Evolutionary conservation across 306 rosid genomes (phyloP).

Genomic region (Vicia sativa): DNA sequence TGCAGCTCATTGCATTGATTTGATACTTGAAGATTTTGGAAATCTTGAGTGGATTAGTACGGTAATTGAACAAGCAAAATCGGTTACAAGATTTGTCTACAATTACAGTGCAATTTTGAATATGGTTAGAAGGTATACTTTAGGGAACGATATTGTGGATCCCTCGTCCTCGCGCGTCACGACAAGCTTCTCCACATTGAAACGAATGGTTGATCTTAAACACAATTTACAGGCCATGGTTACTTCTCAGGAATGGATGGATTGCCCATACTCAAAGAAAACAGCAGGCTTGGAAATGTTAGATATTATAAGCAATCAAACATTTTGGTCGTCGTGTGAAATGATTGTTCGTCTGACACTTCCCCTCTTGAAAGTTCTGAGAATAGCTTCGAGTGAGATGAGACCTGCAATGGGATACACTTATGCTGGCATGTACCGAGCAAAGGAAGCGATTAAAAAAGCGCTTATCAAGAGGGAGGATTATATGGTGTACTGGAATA

Average conservation of each 20-base stretch:
- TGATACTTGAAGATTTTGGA: slow-evolving; percentile 77
- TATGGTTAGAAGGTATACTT: slow-evolving; percentile 77
- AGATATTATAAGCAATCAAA: slow-evolving; percentile 65
- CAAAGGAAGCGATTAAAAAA: slow-evolving; percentile 82
- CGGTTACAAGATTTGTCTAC: slow-evolving; percentile 80
- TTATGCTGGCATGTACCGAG: slow-evolving; percentile 81
- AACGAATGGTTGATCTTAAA: slow-evolving; percentile 79
- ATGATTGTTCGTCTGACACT: slow-evolving; percentile 64
- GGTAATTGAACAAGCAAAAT: slow-evolving; percentile 75
- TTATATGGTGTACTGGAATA: slow-evolving; percentile 81
- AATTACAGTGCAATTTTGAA: slow-evolving; percentile 67
- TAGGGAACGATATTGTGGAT: slow-evolving; percentile 77
- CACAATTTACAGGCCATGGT: slow-evolving; percentile 82
- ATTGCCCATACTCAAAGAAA: slow-evolving; percentile 73
- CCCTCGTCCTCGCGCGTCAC: slow-evolving; percentile 61
- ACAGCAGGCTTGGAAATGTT: slow-evolving; percentile 80
- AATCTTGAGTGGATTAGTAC: slow-evolving; percentile 69
- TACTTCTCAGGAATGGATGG: slow-evolving; percentile 92
- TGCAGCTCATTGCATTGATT: slow-evolving; percentile 62
- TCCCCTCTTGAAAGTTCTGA: slow-evolving; percentile 74
- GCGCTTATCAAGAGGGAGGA: slow-evolving; percentile 73
- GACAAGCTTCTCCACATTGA: slow-evolving; percentile 70
- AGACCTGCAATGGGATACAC: slow-evolving; percentile 86
- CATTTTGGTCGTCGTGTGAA: slow-evolving; percentile 87
- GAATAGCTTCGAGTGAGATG: slow-evolving; percentile 68